phyloP scores from a whole-genome alignment of 1,139 yeast species.

The Lodderomyces pseudojiufengensis region DNA sequence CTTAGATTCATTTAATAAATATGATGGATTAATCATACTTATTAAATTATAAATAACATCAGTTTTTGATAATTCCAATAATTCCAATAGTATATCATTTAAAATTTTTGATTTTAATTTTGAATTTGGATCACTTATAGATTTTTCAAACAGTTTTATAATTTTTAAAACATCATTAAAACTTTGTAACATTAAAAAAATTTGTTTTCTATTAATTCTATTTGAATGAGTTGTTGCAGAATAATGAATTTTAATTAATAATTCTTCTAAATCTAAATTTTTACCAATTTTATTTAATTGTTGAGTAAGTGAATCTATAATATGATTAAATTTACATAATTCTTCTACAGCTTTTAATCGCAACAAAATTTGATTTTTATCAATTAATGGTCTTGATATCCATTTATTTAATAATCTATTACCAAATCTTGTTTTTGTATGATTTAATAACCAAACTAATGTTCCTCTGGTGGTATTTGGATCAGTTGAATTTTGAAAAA shows the following conservation, averaged over 20 bases:
- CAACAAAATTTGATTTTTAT: constrained; percentile 48
- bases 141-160: constrained; percentile 24
- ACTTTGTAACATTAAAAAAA: constrained; percentile 54
- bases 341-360: constrained; percentile 66
- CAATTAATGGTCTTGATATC: constrained; percentile 69
- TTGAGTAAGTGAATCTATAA: constrained; percentile 51
- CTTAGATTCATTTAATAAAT: constrained; percentile 50
- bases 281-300: constrained; percentile 34
- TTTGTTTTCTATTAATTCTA: constrained; percentile 61
- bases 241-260: constrained; percentile 66
- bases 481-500: constrained; percentile 64
- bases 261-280: constrained; percentile 59
- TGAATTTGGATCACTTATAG: constrained; percentile 12
- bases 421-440: constrained; percentile 77
- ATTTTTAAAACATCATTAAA: constrained; percentile 37
- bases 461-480: constrained; percentile 56
- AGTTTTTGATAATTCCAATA: constrained; percentile 17
- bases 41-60: constrained; percentile 33
- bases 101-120: constrained; percentile 25
- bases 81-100: constrained; percentile 18
- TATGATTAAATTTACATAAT: constrained; percentile 44
- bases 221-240: constrained; percentile 32
- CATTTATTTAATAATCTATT: constrained; percentile 62
- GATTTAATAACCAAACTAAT: constrained; percentile 72
- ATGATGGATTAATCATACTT: constrained; percentile 52